Base-by-base conservation (phyloP, 108 stramenopile genomes). In the Nitzschia inconspicua region DNA sequence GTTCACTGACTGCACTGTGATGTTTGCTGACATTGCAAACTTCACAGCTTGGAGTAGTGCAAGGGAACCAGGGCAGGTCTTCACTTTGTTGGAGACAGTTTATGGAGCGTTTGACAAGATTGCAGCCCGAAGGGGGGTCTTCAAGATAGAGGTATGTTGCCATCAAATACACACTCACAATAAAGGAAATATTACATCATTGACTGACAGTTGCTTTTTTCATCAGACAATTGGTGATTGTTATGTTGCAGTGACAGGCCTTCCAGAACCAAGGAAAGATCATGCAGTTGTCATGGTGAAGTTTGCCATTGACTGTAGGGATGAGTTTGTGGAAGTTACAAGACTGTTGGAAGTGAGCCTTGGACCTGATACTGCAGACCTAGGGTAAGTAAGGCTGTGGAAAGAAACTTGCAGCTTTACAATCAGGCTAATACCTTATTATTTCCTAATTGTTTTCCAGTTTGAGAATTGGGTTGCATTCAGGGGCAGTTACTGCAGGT, bases 251-350 rank as follows among this genome's bases (percentile, higher is more conserved):
- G 53, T 54, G 34, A 23, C 22, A 11, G 53, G 53, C 5, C 53
- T 54, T 36, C 65, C 65, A 19, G 56, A 57, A 14, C 65, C 65
- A 26, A 55, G 47, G 30, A 6, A 24, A n/a, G 30, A 66, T 23
- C 63, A 65, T 47, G 60, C 47, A 3, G 16, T 24, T n/a, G 43
- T 57, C 19, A 55, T 65, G 63, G 63, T 29, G 20, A 56, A 57
- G 57, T 73, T 73, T 44, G 63, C 72, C 7, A 60, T 31, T 4
- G 62, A 66, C 7, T 65, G 64, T n/a, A 24, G 60, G 40, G 7
- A 13, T 5, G 61, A 59, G 31, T 44, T 65, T 23, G 46, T 34
- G 16, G 50, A 60, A 13, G 8, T 66, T 13, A 65, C 57, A 11
- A 2, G 40, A 7, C 25, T n/a, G 19, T 23, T 72, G 29, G 70